Evolutionary conservation across 2,329 filamentous ascomycete genomes (phyloP).

Genomic region (Aschersonia sp.): DNA sequence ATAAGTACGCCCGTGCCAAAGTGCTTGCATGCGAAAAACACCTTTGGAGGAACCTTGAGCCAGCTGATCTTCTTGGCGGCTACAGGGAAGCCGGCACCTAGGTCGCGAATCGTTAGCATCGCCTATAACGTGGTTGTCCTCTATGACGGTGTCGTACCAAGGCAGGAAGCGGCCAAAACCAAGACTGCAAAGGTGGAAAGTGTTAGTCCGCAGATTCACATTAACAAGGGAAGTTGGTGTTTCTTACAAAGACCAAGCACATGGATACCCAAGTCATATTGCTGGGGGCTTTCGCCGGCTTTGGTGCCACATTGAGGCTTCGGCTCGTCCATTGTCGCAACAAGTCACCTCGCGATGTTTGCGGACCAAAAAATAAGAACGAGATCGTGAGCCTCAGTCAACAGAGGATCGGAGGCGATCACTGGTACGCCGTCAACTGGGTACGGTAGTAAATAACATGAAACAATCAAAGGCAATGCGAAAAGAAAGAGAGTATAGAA

Average conservation of each 20-base stretch:
- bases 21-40: slow-evolving; percentile 49
- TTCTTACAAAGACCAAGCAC: slow-evolving; percentile 16
- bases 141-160: slow-evolving; percentile 8
- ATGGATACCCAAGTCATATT: slow-evolving; percentile 14
- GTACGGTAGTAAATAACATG: no score
- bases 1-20: slow-evolving; percentile 60
- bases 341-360: background rate
- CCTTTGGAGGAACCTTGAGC: slow-evolving; percentile 39
- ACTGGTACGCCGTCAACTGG: background rate
- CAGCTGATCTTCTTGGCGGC: slow-evolving; percentile 39
- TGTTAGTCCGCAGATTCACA: background rate
- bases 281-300: background rate
- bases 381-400: background rate
- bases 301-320: slow-evolving; percentile 15
- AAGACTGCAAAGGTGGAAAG: slow-evolving; percentile 8
- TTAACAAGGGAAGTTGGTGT: background rate
- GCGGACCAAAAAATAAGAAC: background rate
- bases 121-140: background rate
- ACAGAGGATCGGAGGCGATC: background rate
- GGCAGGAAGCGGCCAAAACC: slow-evolving; percentile 12
- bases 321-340: background rate
- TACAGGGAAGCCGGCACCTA: slow-evolving; percentile 35
- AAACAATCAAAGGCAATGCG: no score
- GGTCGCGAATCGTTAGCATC: background rate
- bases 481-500: no score